Base-by-base conservation (phyloP, 176 grass and related monocot genomes). In the Carex littledalei region DNA sequence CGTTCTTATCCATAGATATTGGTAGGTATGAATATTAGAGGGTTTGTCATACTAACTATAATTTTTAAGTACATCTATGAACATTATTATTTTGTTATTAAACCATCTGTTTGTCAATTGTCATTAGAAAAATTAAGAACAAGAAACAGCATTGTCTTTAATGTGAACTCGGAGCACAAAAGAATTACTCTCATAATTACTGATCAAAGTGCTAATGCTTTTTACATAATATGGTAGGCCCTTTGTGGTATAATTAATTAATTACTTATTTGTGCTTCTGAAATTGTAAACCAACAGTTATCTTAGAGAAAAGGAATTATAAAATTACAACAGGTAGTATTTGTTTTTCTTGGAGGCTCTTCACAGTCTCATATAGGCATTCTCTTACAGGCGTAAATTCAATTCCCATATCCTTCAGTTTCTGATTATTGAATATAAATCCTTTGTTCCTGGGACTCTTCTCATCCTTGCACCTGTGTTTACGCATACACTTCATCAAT, bases 291-390 rank as follows among this genome's bases (percentile, higher is more conserved):
- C 9, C 47, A 50, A 50, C 45, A 49, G 10, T 50, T 50, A 50
- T 50, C 9, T 50, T 12, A 50, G 47, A 50, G 2, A 50, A 50
- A 50, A 50, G 47, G 47, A 50, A 50, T 50, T 12, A 63, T 18
- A 18, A 62, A 62, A 21, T 29, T 29, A 29, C 18, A 63, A 63
- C 60, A 22, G 60, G 60, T 26, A 63, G 60, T 12, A 63, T 63
- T 63, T 63, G 60, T 63, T 63, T 89, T 58, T 89, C 88, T 64
- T 86, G 84, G 67, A 89, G 88, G 78, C 79, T 86, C 79, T 86
- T 89, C 15, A 89, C 88, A 0, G 88, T 86, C 20, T 89, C 84
- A 16, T 83, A 86, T 3, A 86, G 76, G 75, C 65, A 66, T 3
- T 68, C 32, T 9, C 32, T 68, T 34, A 83, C 78, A 1, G 88